Base-by-base conservation (phyloP, 306 rosid genomes). In the Medicago ruthenica region DNA sequence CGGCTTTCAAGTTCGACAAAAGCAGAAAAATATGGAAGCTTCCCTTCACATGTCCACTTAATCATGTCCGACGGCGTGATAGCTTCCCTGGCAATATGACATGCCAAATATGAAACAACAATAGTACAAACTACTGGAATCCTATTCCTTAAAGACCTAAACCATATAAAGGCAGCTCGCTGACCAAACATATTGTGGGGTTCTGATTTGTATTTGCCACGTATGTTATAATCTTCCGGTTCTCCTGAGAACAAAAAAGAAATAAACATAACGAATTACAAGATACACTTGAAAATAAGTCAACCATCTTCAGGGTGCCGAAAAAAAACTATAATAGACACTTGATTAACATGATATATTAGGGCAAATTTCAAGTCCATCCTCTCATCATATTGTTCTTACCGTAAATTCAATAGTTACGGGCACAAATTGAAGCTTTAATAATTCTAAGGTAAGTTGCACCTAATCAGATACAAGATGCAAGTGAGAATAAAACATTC, bases 41-140 rank as follows among this genome's bases (percentile, higher is more conserved):
- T 91, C 80, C 97, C 96, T 78, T 94, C 96, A 13, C 76, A 20
- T 10, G 96, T 80, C 97, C 97, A 88, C 81, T 85, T 88, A 79
- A 87, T 84, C 34, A 94, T 80, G 83, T 94, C 96, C 3, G 93
- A 89, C 24, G 97, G 87, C 79, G 88, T 69, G 76, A 94, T 78
- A 53, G 96, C 87, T 78, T 91, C 97, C 83, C 97, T 83, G 17
- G 96, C 92, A 53, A 91, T 79, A 81, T 89, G 98, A 82, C 98
- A 91, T 57, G 88, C 94, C 70, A 94, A 84, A 84, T 83, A 87
- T 14, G 94, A 86, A 83, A 94, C 71, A 34, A 90, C 89, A 74
- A 90, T 42, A 17, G 96, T 76, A 67, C 77, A 84, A 73, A 88
- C 72, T 53, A 88, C 81, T 3, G 97, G 92, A 53, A 94, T 86